phyloP scores from a whole-genome alignment of 306 rosid genomes.

The Inga oerstediana region DNA sequence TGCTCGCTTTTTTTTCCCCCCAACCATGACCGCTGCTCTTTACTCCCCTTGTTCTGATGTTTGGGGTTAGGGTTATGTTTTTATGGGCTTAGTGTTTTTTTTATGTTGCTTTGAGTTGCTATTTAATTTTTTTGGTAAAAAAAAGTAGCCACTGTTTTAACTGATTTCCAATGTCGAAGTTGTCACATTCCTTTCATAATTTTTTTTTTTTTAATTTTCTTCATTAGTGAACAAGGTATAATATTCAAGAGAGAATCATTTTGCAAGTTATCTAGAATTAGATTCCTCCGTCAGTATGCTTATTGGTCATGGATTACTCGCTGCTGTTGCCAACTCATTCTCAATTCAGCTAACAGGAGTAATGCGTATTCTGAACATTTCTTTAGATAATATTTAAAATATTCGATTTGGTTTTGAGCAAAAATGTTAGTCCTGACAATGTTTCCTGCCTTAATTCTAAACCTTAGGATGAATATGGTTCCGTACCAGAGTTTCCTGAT shows the following conservation, averaged over 20 bases:
- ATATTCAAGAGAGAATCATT: neutral
- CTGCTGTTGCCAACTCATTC: neutral
- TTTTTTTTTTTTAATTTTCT: neutral
- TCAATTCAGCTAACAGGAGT: neutral
- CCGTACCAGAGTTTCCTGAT: neutral
- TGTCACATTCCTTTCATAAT: neutral
- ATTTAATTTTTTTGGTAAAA: no score
- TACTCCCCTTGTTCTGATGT: no score
- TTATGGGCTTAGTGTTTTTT: no score
- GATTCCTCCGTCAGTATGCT: neutral
- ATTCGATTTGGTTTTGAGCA: neutral
- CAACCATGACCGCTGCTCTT: no score
- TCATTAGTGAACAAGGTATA: neutral
- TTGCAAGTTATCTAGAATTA: slow-evolving; percentile 8
- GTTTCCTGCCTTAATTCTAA: neutral
- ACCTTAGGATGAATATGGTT: neutral
- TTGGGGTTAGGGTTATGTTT: no score
- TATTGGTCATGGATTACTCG: neutral
- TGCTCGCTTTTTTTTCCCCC: no score
- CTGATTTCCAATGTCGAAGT: neutral
- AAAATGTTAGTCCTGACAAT: neutral
- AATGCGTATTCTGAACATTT: neutral
- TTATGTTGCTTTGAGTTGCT: no score
- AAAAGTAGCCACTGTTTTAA: neutral
- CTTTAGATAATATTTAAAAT: neutral